Base-by-base conservation (phyloP, 1,284 basidiomycete species). In the Vanrija humicola region DNA sequence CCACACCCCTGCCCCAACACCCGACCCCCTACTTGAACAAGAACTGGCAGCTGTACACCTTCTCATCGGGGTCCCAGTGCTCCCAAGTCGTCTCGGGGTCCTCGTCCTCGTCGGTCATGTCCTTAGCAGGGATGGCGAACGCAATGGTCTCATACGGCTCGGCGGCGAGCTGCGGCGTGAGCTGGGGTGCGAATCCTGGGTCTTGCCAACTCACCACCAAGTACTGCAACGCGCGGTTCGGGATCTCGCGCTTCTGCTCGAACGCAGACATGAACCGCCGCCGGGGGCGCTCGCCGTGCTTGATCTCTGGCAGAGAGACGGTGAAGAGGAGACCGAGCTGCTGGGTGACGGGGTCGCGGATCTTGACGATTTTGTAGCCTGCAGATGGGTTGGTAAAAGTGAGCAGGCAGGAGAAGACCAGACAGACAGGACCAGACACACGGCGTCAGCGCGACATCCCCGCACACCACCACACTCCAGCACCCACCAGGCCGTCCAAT, bases 141-240 rank as follows among this genome's bases (percentile, higher is more conserved):
- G 94, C 90, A 64, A 98, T 95, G 3, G 93, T 98, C 78, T 98
- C 95, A 73, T 98, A 99, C 6, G 96, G 95, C 70, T 98, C 96
- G 18, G 96, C 94, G 16, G 95, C 96, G 54, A 98, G 89, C 91
- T 96, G 65, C 26, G 2, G 14, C 43, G 39, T 61, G 29, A 56
- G 54, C 49, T 15, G 6, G 25, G 38, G 6, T n/a, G n/a, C n/a
- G n/a, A n/a, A n/a, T n/a, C n/a, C n/a, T n/a, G n/a, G n/a, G n/a
- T n/a, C n/a, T n/a, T n/a, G n/a, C 16, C 23, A 15, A 84, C 90
- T 69, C 67, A 94, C 93, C 58, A 98, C 90, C 64, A 98, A 83
- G 76, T 98, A 98, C 74, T 98, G 96, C 74, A 94, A 92, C 15
- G 91, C 89, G 72, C 94, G 87, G 79, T 98, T 96, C 2, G 93